Conservation (phyloP, 2,329 filamentous ascomycete genomes). For the Pseudogymnoascus sp. region DNA sequence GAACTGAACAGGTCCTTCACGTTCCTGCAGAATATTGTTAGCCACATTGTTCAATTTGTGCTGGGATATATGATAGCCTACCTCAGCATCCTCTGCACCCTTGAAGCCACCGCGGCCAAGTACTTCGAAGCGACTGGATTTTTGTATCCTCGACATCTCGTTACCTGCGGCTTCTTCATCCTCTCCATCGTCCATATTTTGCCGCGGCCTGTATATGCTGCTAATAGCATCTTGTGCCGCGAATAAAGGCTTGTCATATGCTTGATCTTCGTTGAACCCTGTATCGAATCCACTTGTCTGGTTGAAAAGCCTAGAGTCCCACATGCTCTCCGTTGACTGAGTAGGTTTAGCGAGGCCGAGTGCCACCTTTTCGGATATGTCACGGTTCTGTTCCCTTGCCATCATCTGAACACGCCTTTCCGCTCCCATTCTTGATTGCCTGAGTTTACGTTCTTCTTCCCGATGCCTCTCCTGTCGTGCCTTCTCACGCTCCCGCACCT, state of each 20-base stretch:
- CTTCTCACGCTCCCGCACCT: constrained; percentile 65
- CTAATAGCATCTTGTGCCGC: constrained; percentile 90
- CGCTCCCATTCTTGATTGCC: constrained; percentile 90
- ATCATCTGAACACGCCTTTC: constrained; percentile 88
- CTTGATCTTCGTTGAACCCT: constrained; percentile 95
- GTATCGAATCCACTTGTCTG: constrained; percentile 82
- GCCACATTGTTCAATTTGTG: neutral
- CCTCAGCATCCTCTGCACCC: constrained; percentile 74
- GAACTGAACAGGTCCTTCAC: constrained; percentile 91
- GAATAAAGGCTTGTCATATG: constrained; percentile 94
- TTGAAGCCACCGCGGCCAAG: constrained; percentile 87
- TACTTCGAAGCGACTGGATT: constrained; percentile 77
- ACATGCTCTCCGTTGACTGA: constrained; percentile 87
- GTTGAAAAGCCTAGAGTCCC: constrained; percentile 92
- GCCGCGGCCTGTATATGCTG: constrained; percentile 81
- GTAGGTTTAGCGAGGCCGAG: constrained; percentile 92
- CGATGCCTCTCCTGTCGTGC: constrained; percentile 67
- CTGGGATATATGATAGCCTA: constrained; percentile 32
- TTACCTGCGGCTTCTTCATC: constrained; percentile 71
- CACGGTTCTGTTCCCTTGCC: constrained; percentile 89
- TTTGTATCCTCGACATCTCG: constrained; percentile 82
- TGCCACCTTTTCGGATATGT: constrained; percentile 95
- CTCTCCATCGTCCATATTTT: constrained; percentile 65
- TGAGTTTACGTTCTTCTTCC: constrained; percentile 81
- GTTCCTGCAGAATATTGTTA: constrained; percentile 39